A percentile compares a stretch with the other conserved stretches of the same genome.
Evolutionary conservation across 2,329 filamentous ascomycete genomes (phyloP).

Genomic region (Penicillium italicum): DNA sequence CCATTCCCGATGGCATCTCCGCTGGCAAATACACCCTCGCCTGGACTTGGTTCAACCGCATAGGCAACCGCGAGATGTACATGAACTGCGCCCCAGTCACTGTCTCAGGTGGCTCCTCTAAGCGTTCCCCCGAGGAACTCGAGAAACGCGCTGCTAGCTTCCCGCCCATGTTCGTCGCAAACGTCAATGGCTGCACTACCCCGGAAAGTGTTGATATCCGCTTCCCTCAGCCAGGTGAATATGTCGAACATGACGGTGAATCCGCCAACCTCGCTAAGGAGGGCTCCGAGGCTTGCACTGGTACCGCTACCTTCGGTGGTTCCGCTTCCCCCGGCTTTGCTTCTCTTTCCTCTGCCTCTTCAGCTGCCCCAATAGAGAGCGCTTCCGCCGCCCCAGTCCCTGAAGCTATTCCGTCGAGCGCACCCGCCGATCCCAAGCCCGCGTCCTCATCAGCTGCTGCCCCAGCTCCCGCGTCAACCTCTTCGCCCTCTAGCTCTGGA

Average conservation of each 20-base stretch:
- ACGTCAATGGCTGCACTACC: slow-evolving; percentile 61
- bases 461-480: background rate
- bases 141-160: slow-evolving; percentile 58
- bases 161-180: slow-evolving; percentile 73
- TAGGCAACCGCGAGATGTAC: slow-evolving; percentile 95
- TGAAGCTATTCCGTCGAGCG: slow-evolving; percentile 1
- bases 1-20: slow-evolving; percentile 66
- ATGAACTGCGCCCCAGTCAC: slow-evolving; percentile 86
- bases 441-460: background rate
- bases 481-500: background rate
- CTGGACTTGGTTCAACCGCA: slow-evolving; percentile 92
- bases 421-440: background rate
- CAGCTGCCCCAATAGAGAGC: slow-evolving; percentile 3
- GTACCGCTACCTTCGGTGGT: slow-evolving; percentile 31
- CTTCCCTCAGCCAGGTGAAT: slow-evolving; percentile 66
- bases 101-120: slow-evolving; percentile 53
- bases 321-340: slow-evolving; percentile 3
- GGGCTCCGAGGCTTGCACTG: slow-evolving; percentile 30
- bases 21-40: slow-evolving; percentile 76
- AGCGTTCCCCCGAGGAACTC: slow-evolving; percentile 40
- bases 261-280: slow-evolving; percentile 34
- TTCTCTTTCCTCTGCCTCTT: slow-evolving; percentile 8
- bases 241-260: slow-evolving; percentile 50
- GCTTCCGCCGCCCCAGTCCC: slow-evolving; percentile 3
- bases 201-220: slow-evolving; percentile 54